These are phyloP conservation scores for Bothriochloa decipiens DNA, from an alignment of 176 grass and related monocot genomes.

Conservation along the genomic window DNA sequence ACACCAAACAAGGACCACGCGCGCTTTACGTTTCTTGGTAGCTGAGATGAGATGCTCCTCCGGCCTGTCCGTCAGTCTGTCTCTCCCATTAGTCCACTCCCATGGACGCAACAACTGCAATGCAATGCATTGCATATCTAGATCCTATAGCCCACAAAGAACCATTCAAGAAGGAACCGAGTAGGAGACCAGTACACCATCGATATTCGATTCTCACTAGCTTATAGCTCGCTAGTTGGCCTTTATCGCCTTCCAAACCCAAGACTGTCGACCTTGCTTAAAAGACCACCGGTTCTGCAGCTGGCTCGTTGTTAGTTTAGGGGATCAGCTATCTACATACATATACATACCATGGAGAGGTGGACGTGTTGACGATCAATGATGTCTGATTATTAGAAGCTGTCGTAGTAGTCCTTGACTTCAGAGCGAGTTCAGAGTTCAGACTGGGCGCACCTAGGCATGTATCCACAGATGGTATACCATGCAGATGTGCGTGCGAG, in stretches of 20 bases:
- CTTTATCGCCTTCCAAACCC: not conserved
- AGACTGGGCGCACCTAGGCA: not conserved
- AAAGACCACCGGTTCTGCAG: not conserved
- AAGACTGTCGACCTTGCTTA: not conserved
- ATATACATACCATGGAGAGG: not conserved
- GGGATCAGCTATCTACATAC: not conserved
- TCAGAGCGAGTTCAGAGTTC: not conserved
- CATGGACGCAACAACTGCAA: constrained; percentile 2
- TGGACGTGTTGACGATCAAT: not conserved
- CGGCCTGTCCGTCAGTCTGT: not conserved
- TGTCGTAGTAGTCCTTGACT: not conserved
- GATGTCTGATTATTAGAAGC: not conserved
- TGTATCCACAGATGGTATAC: constrained; percentile 11
- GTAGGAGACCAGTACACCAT: not conserved
- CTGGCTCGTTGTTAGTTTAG: not conserved
- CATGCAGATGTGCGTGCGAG: constrained; percentile 30
- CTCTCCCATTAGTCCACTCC: not conserved
- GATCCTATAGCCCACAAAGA: not conserved
- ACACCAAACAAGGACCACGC: constrained; percentile 13
- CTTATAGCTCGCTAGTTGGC: no score
- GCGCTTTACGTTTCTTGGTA: constrained; percentile 25
- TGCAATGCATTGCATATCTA: not conserved
- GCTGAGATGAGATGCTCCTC: constrained; percentile 10
- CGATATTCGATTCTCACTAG: constrained; percentile 37
- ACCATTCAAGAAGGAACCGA: constrained; percentile 16